These are phyloP conservation scores for Populus nigra DNA, from an alignment of 345 rosid genomes.

Conservation along the genomic window DNA sequence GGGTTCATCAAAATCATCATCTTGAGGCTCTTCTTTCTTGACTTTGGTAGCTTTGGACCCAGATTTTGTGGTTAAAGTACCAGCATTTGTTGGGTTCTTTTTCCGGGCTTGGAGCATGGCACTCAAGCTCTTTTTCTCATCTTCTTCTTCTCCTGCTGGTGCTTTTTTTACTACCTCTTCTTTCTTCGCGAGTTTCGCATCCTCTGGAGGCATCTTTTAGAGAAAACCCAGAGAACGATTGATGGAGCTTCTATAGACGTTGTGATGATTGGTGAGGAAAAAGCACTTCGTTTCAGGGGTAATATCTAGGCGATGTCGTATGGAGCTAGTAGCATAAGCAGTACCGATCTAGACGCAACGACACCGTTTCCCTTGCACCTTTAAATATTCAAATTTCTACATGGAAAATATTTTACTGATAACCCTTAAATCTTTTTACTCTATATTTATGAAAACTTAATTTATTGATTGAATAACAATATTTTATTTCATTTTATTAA, in stretches of 20 bases:
- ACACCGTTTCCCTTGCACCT: neutral
- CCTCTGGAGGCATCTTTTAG: slow-evolving; percentile 58
- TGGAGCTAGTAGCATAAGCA: neutral
- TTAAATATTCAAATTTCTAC: neutral
- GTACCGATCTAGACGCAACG: neutral
- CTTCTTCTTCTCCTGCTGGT: slow-evolving; percentile 30
- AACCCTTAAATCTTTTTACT: no score
- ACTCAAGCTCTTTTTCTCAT: slow-evolving; percentile 48
- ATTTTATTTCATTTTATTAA: no score
- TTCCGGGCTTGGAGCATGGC: slow-evolving; percentile 43
- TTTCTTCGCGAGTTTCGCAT: slow-evolving; percentile 37
- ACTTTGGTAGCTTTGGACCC: slow-evolving; percentile 24
- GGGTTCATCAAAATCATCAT: slow-evolving; percentile 15
- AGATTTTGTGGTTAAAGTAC: slow-evolving; percentile 32
- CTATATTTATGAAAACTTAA: no score
- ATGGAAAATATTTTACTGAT: neutral
- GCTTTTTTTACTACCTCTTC: slow-evolving; percentile 13
- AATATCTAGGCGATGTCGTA: neutral
- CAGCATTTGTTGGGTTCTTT: slow-evolving; percentile 46
- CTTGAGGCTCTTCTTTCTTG: slow-evolving; percentile 48
- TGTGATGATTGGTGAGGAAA: neutral
- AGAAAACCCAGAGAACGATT: neutral
- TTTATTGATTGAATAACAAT: no score
- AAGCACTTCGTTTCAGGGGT: neutral
- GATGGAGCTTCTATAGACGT: neutral